phyloP scores from a whole-genome alignment of 768 basidiomycete species.

The Lentinus brumalis region DNA sequence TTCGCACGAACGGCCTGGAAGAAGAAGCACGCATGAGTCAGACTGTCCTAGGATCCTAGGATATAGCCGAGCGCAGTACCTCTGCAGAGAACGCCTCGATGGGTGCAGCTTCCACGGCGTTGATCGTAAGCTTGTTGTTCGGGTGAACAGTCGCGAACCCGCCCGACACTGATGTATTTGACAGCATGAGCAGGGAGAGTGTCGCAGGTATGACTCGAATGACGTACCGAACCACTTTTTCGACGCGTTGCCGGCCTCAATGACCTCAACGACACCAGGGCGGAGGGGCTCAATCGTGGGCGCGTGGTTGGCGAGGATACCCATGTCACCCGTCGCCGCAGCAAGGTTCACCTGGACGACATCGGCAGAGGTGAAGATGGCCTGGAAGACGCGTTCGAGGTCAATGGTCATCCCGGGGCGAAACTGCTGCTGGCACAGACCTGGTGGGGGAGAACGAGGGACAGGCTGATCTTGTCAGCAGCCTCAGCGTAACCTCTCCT shows the following conservation, averaged over 20 bases:
- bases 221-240: slow-evolving; percentile 97
- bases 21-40: slow-evolving; percentile 1
- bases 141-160: slow-evolving; percentile 98
- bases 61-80: slow-evolving; percentile 48
- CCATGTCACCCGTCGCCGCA: slow-evolving; percentile 97
- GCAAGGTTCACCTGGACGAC: slow-evolving; percentile 96
- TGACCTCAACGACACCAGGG: slow-evolving; percentile 92
- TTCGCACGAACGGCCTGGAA: slow-evolving; percentile 84
- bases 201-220: neutral
- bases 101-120: slow-evolving; percentile 94
- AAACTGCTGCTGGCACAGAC: slow-evolving; percentile 47
- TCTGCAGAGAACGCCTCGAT: slow-evolving; percentile 89
- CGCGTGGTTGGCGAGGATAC: slow-evolving; percentile 98
- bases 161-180: slow-evolving; percentile 70
- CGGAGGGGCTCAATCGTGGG: slow-evolving; percentile 95
- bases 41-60: neutral
- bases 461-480: slow-evolving; percentile 88
- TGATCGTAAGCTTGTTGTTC: slow-evolving; percentile 95
- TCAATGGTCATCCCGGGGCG: neutral
- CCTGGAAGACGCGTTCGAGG: slow-evolving; percentile 45
- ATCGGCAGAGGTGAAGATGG: slow-evolving; percentile 88
- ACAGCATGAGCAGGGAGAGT: neutral
- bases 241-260: slow-evolving; percentile 72
- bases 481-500: slow-evolving; percentile 92
- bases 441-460: slow-evolving; percentile 93